Evolutionary conservation across 2,329 filamentous ascomycete species (phyloP).

Genomic region (Iodosphaeria phyllophila): DNA sequence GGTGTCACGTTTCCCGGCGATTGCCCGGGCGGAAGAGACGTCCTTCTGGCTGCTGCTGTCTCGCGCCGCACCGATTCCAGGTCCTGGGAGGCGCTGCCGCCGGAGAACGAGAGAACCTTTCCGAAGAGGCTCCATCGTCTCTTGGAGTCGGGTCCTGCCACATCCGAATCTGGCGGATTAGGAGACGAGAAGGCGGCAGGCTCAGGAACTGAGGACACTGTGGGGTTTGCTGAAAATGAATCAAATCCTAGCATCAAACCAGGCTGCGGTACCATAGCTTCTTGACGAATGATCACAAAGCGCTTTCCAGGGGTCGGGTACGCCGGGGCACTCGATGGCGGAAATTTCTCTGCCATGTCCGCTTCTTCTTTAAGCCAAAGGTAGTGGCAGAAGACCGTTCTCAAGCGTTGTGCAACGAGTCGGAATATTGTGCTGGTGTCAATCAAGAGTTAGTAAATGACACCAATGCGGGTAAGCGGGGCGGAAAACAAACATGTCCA

Average conservation of each 20-base stretch:
- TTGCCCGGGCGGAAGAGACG: conserved; percentile 19
- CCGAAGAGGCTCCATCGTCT: conserved; percentile 49
- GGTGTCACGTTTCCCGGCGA: conserved; percentile 11
- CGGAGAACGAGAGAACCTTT: conserved; percentile 35
- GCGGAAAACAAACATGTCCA: conserved; percentile 44
- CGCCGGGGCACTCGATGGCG: conserved; percentile 63
- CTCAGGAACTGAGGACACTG: conserved; percentile 8
- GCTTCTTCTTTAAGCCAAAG: conserved; percentile 54
- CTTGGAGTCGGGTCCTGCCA: conserved; percentile 16
- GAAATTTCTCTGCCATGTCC: conserved; percentile 30
- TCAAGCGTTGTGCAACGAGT: conserved; percentile 46
- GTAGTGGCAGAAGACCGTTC: conserved; percentile 62
- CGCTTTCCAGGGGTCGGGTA: conserved; percentile 70
- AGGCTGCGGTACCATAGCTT: conserved; percentile 30
- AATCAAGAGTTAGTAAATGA: conserved; percentile 7
- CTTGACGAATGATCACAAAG: conserved; percentile 77
- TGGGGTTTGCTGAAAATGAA: conserved; percentile 13
- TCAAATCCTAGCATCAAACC: conserved; percentile 32
- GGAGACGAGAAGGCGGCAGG: conserved; percentile 7
- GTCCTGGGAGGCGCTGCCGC: conserved; percentile 21
- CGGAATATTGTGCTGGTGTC: conserved; percentile 46
- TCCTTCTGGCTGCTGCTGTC: conserved; percentile 24
- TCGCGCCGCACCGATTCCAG: conserved; percentile 31
- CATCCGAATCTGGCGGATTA: background rate
- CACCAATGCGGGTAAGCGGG: background rate